Base-by-base conservation (phyloP, 73 alveolate genomes). In the Tetrahymena borealis region DNA sequence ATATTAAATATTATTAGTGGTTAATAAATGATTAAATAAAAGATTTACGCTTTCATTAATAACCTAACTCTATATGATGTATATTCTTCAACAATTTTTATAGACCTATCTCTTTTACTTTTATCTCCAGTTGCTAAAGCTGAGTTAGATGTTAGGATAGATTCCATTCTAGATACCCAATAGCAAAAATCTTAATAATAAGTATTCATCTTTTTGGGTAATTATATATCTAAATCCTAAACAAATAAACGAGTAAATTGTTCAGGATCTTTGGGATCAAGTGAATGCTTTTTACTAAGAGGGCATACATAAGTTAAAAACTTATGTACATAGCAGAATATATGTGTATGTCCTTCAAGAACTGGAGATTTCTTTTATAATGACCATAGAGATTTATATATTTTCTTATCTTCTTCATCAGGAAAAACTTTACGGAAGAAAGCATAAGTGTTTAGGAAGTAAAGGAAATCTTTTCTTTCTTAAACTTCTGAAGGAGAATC, bases 201-300 rank as follows among this genome's bases (percentile, higher is more conserved):
- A 15, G 91, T 39, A 78, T 94, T 91, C 20, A 94, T 38, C n/a
- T 39, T 33, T 36, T 77, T 40, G 15, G 78, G 60, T 78, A 94
- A 91, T 40, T 91, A 37, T 3, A 39, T 79, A 91, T 93, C 94
- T 37, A 94, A 94, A 79, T 92, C 93, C 40, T 78, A 38, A 31
- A 94, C 39, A 42, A 78, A 94, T 24, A 11, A 32, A 11, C 78
- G 77, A 90, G 93, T 78, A 41, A 92, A 91, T 15, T 11, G 36
- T 11, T 91, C 91, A 11, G 97, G 97, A 40, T 97, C 98, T 91
- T 97, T 97, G 7, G 99, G 99, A 39, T 97, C 99, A 39, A 95
- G 91, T 31, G 78, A 38, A 28, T 97, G 91, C 79, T 95, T 97
- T 94, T 97, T 97, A 38, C 96, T 95, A 79, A 96, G 95, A 5